These are phyloP conservation scores for Entophlyctis luteolus DNA, from an alignment of 192 early-diverging fungal species.

Conservation along the genomic window DNA sequence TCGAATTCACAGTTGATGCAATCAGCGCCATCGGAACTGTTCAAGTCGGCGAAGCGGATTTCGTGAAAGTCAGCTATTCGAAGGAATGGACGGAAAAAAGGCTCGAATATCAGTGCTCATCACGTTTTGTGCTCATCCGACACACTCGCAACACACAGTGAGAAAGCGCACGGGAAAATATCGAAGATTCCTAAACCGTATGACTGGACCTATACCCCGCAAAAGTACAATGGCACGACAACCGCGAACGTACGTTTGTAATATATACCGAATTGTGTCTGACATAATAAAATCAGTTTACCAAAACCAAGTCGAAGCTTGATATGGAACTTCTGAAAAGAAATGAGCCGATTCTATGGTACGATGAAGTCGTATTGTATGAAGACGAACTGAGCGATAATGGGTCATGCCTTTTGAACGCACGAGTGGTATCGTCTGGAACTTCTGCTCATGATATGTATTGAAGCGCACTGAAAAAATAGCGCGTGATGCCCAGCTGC, in stretches of 20 bases:
- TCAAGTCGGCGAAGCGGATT: slow-evolving; percentile 51
- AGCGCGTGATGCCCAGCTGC: slow-evolving; percentile 91
- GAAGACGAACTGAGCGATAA: slow-evolving; percentile 98
- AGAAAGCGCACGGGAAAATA: slow-evolving; percentile 50
- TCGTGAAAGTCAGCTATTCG: slow-evolving; percentile 81
- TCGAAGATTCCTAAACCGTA: slow-evolving; percentile 88
- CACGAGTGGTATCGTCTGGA: slow-evolving; percentile 64
- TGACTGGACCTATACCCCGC: slow-evolving; percentile 94
- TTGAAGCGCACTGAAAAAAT: neutral
- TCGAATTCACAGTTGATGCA: slow-evolving; percentile 60
- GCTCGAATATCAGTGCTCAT: slow-evolving; percentile 28
- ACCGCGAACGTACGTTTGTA: neutral
- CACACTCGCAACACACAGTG: too few relatives aligned
- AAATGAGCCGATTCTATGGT: slow-evolving; percentile 87
- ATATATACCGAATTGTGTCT: too few relatives aligned
- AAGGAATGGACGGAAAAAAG: slow-evolving; percentile 80
- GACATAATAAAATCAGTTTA: slow-evolving; percentile 9
- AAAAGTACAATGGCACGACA: slow-evolving; percentile 65
- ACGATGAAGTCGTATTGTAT: slow-evolving; percentile 88
- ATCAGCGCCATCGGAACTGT: slow-evolving; percentile 71
- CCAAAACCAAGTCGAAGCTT: slow-evolving; percentile 47
- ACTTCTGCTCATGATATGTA: too few relatives aligned
- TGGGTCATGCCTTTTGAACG: slow-evolving; percentile 74
- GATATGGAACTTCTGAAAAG: slow-evolving; percentile 71
- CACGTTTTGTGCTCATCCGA: neutral